phyloP scores from a whole-genome alignment of 192 early-diverging fungal genomes.

The Mortierella alpina region DNA sequence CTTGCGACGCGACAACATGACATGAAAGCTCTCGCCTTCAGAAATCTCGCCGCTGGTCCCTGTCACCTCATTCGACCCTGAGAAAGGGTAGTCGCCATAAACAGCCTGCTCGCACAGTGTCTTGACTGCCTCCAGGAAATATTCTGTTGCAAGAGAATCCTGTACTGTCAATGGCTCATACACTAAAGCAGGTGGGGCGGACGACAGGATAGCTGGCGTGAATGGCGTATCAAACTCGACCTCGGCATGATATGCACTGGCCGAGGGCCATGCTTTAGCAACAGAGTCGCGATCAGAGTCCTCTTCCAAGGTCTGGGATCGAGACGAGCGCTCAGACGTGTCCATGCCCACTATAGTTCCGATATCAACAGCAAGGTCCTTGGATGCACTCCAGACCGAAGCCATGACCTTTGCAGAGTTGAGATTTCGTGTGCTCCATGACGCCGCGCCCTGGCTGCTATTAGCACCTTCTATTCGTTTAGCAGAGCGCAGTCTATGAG shows the following conservation, averaged over 20 bases:
- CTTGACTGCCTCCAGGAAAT: slow-evolving; percentile 51
- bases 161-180: slow-evolving; percentile 17
- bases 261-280: slow-evolving; percentile 3
- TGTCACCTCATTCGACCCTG: no score
- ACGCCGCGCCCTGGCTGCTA: not conserved
- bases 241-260: slow-evolving; percentile 27
- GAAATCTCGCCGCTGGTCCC: slow-evolving; percentile 49
- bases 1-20: slow-evolving; percentile 58
- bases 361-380: not conserved
- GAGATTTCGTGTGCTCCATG: slow-evolving; percentile 23
- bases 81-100: not conserved
- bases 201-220: slow-evolving; percentile 26
- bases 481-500: not conserved
- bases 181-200: slow-evolving; percentile 46
- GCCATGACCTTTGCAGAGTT: slow-evolving; percentile 42
- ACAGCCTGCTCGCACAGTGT: slow-evolving; percentile 51
- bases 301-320: not conserved
- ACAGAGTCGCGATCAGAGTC: not conserved
- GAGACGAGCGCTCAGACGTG: not conserved
- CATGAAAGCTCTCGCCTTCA: slow-evolving; percentile 60
- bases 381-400: slow-evolving; percentile 12
- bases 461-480: not conserved
- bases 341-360: slow-evolving; percentile 6
- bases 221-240: slow-evolving; percentile 50
- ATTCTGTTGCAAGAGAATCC: no score